A percentile compares a stretch with the other conserved stretches of the same genome.
Evolutionary conservation across 805 yeast species (phyloP).

Genomic region (Schizosaccharomyces lindneri): DNA sequence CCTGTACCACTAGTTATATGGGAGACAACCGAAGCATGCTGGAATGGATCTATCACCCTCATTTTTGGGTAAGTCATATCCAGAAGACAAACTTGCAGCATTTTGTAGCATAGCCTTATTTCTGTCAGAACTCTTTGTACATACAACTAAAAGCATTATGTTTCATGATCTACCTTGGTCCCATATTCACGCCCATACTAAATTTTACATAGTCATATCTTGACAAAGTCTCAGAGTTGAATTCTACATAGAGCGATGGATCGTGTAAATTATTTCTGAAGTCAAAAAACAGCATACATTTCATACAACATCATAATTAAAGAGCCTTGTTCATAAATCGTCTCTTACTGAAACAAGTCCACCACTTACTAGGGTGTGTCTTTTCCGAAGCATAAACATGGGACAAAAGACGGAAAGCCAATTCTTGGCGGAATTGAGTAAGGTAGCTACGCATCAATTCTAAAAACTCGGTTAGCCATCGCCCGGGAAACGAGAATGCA

Average conservation of each 20-base stretch:
- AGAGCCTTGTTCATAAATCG: slow-evolving; percentile 84
- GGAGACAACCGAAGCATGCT: background rate
- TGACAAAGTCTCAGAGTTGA: no score
- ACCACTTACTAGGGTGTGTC: slow-evolving; percentile 46
- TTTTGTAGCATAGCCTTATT: no score
- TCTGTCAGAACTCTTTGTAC: no score
- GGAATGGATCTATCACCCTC: background rate
- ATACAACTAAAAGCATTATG: no score
- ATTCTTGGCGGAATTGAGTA: slow-evolving; percentile 84
- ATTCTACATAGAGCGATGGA: no score
- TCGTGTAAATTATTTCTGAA: no score
- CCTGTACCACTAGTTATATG: background rate
- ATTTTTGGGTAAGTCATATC: background rate
- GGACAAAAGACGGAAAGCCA: slow-evolving; percentile 53
- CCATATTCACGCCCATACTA: no score
- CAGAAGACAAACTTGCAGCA: background rate
- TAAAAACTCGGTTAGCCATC: background rate
- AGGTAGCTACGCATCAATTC: slow-evolving; percentile 61
- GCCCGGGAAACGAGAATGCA: background rate
- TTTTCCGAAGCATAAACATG: slow-evolving; percentile 35
- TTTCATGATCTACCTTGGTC: no score
- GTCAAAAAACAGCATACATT: background rate
- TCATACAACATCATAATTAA: slow-evolving; percentile 10
- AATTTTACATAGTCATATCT: no score
- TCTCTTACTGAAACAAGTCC: slow-evolving; percentile 90